Evolutionary conservation across 306 rosid species (phyloP).

Genomic region (Vigna mungo): DNA sequence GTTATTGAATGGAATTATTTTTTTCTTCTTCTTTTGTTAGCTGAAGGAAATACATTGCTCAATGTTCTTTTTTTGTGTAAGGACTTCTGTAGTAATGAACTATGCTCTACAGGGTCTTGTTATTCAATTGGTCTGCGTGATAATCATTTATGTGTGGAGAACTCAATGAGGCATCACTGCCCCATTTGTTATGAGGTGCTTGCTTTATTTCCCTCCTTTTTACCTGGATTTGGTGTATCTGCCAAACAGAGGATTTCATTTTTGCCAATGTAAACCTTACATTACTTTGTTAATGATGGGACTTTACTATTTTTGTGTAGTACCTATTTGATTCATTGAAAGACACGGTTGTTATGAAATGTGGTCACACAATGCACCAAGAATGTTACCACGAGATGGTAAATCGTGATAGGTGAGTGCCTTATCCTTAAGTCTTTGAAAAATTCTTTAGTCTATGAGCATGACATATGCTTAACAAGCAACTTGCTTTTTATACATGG

Average conservation of each 20-base stretch:
- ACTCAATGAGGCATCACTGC: constrained; percentile 96
- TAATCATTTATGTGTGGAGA: constrained; percentile 87
- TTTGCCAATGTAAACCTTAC: constrained; percentile 5
- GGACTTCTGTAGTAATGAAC: constrained; percentile 27
- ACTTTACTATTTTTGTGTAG: constrained; percentile 53
- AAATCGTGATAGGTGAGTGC: constrained; percentile 72
- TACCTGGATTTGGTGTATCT: not conserved
- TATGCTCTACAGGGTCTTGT: constrained; percentile 71
- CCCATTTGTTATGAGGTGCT: constrained; percentile 93
- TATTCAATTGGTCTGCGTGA: constrained; percentile 67
- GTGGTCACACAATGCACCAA: constrained; percentile 92
- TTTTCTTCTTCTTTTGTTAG: not conserved
- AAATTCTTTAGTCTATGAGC: not conserved
- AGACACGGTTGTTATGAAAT: constrained; percentile 79
- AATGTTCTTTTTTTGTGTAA: not conserved
- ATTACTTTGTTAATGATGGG: not conserved
- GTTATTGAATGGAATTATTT: not conserved
- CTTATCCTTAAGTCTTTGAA: not conserved
- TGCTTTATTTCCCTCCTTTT: constrained; percentile 10
- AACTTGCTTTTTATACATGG: constrained; percentile 38
- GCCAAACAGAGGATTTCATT: constrained; percentile 13
- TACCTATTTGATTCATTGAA: constrained; percentile 84
- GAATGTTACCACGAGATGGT: constrained; percentile 84
- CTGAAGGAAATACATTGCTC: not conserved
- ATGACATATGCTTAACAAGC: not conserved